These are phyloP conservation scores for Actinomortierella wolfii DNA, from an alignment of 371 early-diverging fungal species.

Conservation along the genomic window DNA sequence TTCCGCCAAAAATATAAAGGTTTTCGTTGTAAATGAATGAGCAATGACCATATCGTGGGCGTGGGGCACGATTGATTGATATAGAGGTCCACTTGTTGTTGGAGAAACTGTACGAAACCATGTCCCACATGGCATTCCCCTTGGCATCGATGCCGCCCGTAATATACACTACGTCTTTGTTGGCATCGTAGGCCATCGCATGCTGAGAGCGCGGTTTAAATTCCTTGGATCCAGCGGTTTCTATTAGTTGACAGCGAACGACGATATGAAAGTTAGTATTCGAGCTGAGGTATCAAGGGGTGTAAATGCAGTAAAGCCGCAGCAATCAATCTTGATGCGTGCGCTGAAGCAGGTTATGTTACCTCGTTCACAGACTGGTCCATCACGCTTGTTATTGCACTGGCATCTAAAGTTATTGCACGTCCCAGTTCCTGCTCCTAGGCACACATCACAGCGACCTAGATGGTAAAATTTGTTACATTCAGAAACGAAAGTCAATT, in stretches of 20 bases:
- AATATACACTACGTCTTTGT: conserved; percentile 43
- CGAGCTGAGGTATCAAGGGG: no score
- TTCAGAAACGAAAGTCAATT: background rate
- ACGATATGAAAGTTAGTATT: background rate
- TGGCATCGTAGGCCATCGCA: conserved; percentile 36
- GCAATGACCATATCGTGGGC: conserved; percentile 38
- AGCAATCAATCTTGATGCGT: no score
- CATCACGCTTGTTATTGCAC: conserved; percentile 16
- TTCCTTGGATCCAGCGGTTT: conserved; percentile 32
- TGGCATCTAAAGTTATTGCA: conserved; percentile 31
- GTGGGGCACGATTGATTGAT: conserved; percentile 9
- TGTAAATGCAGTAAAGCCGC: no score
- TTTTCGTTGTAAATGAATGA: conserved; percentile 27
- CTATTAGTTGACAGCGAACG: conserved; percentile 6
- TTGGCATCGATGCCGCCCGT: conserved; percentile 30
- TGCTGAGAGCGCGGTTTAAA: conserved; percentile 40
- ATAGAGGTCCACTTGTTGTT: conserved; percentile 39
- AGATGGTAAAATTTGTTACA: background rate
- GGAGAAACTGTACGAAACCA: conserved; percentile 28
- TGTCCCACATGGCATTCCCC: conserved; percentile 15
- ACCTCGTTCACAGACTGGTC: conserved; percentile 41
- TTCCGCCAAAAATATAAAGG: conserved; percentile 37
- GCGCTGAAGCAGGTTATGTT: background rate
- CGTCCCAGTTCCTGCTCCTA: conserved; percentile 22
- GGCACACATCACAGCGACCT: conserved; percentile 38